phyloP scores from a whole-genome alignment of 345 rosid genomes.

The Luvunga scandens region DNA sequence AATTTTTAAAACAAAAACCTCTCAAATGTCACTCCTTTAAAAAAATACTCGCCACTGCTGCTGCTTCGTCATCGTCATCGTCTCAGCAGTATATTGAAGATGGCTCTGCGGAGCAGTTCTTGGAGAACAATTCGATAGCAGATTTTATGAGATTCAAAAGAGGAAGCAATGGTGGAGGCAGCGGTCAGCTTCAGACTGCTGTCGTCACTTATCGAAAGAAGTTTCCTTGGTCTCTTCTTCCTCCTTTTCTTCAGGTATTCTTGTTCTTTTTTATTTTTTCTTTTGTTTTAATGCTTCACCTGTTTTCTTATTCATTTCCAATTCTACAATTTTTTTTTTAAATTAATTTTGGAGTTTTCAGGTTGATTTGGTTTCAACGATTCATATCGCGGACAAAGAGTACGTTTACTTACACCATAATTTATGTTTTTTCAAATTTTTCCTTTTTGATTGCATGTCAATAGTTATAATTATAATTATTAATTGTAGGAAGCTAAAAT shows the following conservation, averaged over 20 bases:
- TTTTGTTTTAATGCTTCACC: not conserved
- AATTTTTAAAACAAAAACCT: not conserved
- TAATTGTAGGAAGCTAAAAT: too few relatives aligned
- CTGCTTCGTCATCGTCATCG: conserved; percentile 24
- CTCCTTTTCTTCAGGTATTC: conserved; percentile 73
- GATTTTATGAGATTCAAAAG: conserved; percentile 81
- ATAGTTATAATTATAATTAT: too few relatives aligned
- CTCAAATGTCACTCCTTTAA: conserved; percentile 10
- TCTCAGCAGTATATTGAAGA: conserved; percentile 25
- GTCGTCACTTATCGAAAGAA: conserved; percentile 71
- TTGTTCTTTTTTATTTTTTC: not conserved
- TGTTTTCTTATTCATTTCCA: not conserved
- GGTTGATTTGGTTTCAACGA: conserved; percentile 95
- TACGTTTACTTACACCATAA: conserved; percentile 25
- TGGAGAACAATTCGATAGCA: conserved; percentile 58
- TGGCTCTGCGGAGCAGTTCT: conserved; percentile 50
- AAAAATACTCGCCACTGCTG: conserved; percentile 26
- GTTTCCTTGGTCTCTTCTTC: conserved; percentile 82
- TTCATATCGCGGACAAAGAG: conserved; percentile 95
- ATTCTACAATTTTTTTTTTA: not conserved
- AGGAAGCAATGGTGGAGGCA: conserved; percentile 29
- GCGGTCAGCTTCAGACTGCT: conserved; percentile 78
- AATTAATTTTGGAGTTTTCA: conserved; percentile 21
- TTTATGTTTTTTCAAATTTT: not conserved
- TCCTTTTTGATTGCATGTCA: too few relatives aligned